Conservation (phyloP, 2,329 filamentous ascomycete genomes). For the Clonostachys chloroleuca region DNA sequence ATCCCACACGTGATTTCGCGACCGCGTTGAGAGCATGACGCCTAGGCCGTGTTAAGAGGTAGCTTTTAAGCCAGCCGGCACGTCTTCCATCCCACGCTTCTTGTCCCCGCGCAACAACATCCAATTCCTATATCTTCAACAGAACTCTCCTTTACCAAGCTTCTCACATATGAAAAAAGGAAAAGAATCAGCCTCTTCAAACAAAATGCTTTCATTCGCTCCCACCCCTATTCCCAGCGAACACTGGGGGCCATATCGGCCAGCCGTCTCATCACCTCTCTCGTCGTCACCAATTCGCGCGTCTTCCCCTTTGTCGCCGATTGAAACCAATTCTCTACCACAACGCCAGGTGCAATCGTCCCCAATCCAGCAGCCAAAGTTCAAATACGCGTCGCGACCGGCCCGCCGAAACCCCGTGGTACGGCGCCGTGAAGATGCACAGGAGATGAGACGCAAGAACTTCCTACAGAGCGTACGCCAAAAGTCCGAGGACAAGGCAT, state of each 20-base stretch:
- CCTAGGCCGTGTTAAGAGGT: no score
- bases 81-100: background rate
- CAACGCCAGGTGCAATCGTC: constrained; percentile 39
- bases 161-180: background rate
- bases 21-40: constrained; percentile 2
- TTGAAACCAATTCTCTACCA: constrained; percentile 33
- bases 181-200: background rate
- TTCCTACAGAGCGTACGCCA: constrained; percentile 67
- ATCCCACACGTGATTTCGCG: constrained; percentile 1
- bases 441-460: constrained; percentile 59
- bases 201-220: constrained; percentile 35
- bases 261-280: constrained; percentile 48
- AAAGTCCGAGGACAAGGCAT: constrained; percentile 53
- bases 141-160: background rate
- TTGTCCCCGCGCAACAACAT: constrained; percentile 1
- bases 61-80: background rate
- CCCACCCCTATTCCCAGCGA: constrained; percentile 36
- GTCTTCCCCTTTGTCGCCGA: constrained; percentile 39
- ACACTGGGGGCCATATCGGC: constrained; percentile 36
- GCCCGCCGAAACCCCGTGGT: constrained; percentile 60
- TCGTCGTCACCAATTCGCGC: constrained; percentile 53
- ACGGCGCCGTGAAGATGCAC: constrained; percentile 54
- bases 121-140: background rate
- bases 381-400: constrained; percentile 48
- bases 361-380: constrained; percentile 31